Base-by-base conservation (phyloP, 805 yeast species). In the Ogataea methanolica region DNA sequence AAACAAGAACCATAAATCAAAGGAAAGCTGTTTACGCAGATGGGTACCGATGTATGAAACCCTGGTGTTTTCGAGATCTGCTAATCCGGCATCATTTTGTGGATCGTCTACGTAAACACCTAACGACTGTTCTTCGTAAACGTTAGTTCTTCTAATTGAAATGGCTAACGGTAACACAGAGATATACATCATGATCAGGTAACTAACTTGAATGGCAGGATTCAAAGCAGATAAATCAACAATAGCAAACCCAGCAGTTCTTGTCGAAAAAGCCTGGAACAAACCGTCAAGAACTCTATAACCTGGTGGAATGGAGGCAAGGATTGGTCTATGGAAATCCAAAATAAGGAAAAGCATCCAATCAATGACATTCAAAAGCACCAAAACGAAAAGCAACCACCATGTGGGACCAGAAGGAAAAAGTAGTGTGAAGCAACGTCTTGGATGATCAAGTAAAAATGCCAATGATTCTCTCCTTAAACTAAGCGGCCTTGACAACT, bases 161-260 rank as follows among this genome's bases (percentile, higher is more conserved):
- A 94, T 94, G 33, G 99, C 99, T 57, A 94, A 72, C 1, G 99
- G 99, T 62, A 91, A 74, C 39, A 92, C 97, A 15, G 98, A 92
- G 26, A 94, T 90, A 69, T 94, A 94, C 99, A 94, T 94, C 98
- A 94, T 92, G 51, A 94, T 77, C 82, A 89, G 78, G 64, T 94
- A 94, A 57, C 94, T 82, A 29, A 94, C 96, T 65, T 90, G 96
- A 43, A 92, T 88, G 0, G 96, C 94, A 0, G 97, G 94, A 59
- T 90, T 94, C 40, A 94, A 71, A 38, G 65, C 62, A 2, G 88
- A 70, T 36, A 94, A 67, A 61, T 85, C 81, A 23, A 91, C 79
- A 36, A 86, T 85, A 0, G 86, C 56, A 55, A 94, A 84, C 0
- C 99, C 99, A 0, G 96, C 96, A 1, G 98, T 94, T 71, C 99